Evolutionary conservation across 1,284 basidiomycete species (phyloP).

Genomic region (Inonotus obliquus): DNA sequence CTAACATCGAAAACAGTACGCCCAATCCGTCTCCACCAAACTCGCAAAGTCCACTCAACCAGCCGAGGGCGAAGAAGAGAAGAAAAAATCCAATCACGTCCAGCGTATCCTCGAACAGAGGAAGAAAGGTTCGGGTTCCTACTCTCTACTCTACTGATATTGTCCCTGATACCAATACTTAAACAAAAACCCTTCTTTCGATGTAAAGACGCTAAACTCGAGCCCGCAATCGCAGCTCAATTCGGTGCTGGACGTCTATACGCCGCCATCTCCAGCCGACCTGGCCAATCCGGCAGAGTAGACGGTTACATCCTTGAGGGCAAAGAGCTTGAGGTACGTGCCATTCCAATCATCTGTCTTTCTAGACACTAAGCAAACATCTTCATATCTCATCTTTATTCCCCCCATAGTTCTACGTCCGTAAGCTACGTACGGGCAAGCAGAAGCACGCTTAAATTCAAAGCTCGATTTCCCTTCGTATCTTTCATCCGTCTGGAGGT

Average conservation of each 20-base stretch:
- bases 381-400: conserved; percentile 16
- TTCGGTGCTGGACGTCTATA: conserved; percentile 88
- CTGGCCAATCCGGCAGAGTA: conserved; percentile 89
- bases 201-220: conserved; percentile 77
- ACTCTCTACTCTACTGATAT: neutral
- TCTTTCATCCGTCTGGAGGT: conserved; percentile 1
- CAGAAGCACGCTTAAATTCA: conserved; percentile 73
- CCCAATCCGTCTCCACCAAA: conserved; percentile 84
- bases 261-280: conserved; percentile 86
- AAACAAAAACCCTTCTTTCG: neutral
- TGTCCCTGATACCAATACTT: too few species aligned
- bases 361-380: conserved; percentile 26
- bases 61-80: conserved; percentile 48
- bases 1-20: conserved; percentile 73
- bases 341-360: neutral
- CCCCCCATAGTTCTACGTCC: conserved; percentile 76
- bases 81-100: conserved; percentile 86
- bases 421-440: conserved; percentile 89
- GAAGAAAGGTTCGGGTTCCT: conserved; percentile 71
- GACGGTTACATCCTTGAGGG: conserved; percentile 97
- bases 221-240: conserved; percentile 80
- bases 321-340: conserved; percentile 86
- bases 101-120: conserved; percentile 82
- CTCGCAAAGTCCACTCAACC: conserved; percentile 57
- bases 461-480: neutral